phyloP scores from a whole-genome alignment of 345 rosid genomes.

The Eucalyptus marginata region DNA sequence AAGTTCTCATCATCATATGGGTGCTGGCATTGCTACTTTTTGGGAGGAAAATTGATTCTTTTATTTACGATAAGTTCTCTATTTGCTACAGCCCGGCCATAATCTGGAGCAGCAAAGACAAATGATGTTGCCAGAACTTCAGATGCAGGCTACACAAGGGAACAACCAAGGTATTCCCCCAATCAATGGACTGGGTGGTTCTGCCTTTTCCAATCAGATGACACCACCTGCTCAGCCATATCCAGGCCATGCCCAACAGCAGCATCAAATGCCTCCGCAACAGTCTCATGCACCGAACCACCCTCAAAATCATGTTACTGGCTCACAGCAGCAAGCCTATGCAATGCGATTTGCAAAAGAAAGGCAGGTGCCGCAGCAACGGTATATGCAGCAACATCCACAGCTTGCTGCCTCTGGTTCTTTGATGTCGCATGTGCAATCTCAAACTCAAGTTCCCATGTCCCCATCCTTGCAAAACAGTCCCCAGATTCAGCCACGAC shows the following conservation, averaged over 20 bases:
- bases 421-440: conserved; percentile 48
- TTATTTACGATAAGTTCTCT: neutral
- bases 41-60: neutral
- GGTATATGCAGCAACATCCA: conserved; percentile 58
- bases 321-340: conserved; percentile 59
- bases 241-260: conserved; percentile 66
- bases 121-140: conserved; percentile 47
- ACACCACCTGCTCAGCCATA: conserved; percentile 52
- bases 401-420: conserved; percentile 49
- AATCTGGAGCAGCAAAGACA: conserved; percentile 50
- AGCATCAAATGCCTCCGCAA: conserved; percentile 54
- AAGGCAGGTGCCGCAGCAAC: conserved; percentile 66
- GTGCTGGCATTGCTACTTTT: neutral
- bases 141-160: conserved; percentile 70
- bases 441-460: conserved; percentile 57
- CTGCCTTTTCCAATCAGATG: conserved; percentile 68
- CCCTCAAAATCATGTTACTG: conserved; percentile 57
- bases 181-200: conserved; percentile 57
- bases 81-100: conserved; percentile 33
- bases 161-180: conserved; percentile 53
- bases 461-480: conserved; percentile 63
- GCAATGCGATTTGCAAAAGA: conserved; percentile 51
- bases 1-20: neutral
- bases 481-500: conserved; percentile 56
- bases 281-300: conserved; percentile 46